Conservation (phyloP, 495 filamentous ascomycete species). For the Podospora tetraspora region DNA sequence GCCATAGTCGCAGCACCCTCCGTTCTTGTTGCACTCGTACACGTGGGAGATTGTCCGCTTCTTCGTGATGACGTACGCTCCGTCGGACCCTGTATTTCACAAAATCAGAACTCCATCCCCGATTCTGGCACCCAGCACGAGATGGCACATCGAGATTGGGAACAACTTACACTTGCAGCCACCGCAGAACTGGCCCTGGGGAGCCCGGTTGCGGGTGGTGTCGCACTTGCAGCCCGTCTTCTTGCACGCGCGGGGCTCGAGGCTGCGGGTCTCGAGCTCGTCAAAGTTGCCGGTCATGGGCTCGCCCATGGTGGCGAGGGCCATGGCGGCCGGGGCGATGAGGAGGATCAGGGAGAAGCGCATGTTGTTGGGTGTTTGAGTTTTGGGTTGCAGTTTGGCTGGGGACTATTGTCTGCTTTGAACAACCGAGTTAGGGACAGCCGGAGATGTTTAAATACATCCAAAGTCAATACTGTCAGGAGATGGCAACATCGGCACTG, state of each 20-base stretch:
- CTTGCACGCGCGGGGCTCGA: conserved; percentile 4
- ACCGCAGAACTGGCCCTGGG: conserved; percentile 2
- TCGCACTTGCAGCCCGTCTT: conserved; percentile 1
- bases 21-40: neutral
- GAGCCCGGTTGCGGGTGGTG: neutral
- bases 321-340: conserved; percentile 1
- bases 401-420: neutral
- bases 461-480: neutral
- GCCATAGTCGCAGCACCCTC: conserved; percentile 3
- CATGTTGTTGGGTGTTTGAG: neutral
- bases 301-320: neutral
- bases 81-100: neutral
- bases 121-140: too few relatives aligned
- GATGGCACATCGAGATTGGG: too few relatives aligned
- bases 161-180: neutral
- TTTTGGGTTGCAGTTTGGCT: neutral
- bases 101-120: neutral
- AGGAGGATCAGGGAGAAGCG: neutral
- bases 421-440: neutral
- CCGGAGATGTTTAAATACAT: neutral
- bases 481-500: neutral
- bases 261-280: neutral
- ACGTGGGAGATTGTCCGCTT: neutral
- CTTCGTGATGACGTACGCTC: neutral
- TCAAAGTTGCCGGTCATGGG: neutral